These are phyloP conservation scores for Pestalotiopsis sp. DNA, from an alignment of 2,329 filamentous ascomycete genomes.

Conservation along the genomic window DNA sequence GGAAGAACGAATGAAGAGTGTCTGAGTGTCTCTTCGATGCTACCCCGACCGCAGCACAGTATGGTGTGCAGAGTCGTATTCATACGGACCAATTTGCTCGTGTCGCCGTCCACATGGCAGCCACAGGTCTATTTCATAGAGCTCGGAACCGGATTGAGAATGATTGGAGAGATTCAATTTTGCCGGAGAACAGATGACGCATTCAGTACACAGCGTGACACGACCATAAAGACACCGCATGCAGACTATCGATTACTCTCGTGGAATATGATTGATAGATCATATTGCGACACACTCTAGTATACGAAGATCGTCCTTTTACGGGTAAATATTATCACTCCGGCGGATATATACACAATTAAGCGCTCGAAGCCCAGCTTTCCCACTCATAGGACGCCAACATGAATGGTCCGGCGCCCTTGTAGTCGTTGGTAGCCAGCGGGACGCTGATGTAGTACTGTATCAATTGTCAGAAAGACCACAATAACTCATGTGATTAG, in stretches of 20 bases:
- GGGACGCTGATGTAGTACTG: constrained; percentile 46
- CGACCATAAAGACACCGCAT: neutral
- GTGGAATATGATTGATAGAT: neutral
- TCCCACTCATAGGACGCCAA: constrained; percentile 39
- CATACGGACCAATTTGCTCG: neutral
- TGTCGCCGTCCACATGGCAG: neutral
- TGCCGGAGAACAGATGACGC: neutral
- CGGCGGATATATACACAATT: neutral
- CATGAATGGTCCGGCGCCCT: constrained; percentile 42
- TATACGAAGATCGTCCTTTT: neutral
- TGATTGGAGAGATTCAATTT: neutral
- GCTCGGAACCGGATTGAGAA: neutral
- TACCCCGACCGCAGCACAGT: neutral
- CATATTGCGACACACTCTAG: neutral
- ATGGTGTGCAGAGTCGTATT: neutral
- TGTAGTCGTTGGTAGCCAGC: constrained; percentile 37
- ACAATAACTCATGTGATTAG: no score
- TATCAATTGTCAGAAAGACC: neutral
- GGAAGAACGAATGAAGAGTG: neutral
- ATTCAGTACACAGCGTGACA: neutral
- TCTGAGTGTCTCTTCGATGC: neutral
- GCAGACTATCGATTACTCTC: neutral
- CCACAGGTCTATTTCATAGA: neutral
- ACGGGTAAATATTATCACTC: neutral
- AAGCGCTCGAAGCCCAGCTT: constrained; percentile 15